These are phyloP conservation scores for Nannochloris sp. DNA, from an alignment of 139 green algal species.

Conservation along the genomic window DNA sequence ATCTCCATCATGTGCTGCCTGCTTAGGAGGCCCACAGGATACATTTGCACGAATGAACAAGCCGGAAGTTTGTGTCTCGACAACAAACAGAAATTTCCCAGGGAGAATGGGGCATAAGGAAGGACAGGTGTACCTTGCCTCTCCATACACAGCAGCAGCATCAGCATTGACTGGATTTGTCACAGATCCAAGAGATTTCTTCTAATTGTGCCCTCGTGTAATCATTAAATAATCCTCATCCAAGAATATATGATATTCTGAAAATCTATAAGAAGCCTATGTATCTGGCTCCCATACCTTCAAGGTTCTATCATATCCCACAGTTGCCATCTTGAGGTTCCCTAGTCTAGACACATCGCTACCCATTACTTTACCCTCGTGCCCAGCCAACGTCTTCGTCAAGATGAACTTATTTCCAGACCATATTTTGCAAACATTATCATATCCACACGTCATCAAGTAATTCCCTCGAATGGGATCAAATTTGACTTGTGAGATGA, in stretches of 20 bases:
- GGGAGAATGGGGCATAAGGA: constrained; percentile 97
- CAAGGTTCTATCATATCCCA: constrained; percentile 72
- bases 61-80: constrained; percentile 87
- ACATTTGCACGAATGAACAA: constrained; percentile 96
- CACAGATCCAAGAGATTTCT: constrained; percentile 78
- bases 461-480: constrained; percentile 58
- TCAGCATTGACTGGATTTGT: constrained; percentile 76
- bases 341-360: constrained; percentile 49
- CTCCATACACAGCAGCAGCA: constrained; percentile 84
- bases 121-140: constrained; percentile 89
- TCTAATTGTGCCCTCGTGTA: constrained; percentile 20
- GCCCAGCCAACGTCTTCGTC: constrained; percentile 66
- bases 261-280: neutral
- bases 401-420: constrained; percentile 41
- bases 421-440: constrained; percentile 59
- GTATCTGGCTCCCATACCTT: constrained; percentile 69
- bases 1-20: constrained; percentile 81
- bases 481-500: constrained; percentile 64
- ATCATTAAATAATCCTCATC: neutral
- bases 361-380: constrained; percentile 90
- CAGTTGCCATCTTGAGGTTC: constrained; percentile 38
- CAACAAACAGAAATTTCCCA: constrained; percentile 96
- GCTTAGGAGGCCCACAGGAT: constrained; percentile 84
- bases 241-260: neutral
- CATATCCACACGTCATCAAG: constrained; percentile 70